phyloP scores from a whole-genome alignment of 495 filamentous ascomycete genomes.

The Neurospora intermedia region DNA sequence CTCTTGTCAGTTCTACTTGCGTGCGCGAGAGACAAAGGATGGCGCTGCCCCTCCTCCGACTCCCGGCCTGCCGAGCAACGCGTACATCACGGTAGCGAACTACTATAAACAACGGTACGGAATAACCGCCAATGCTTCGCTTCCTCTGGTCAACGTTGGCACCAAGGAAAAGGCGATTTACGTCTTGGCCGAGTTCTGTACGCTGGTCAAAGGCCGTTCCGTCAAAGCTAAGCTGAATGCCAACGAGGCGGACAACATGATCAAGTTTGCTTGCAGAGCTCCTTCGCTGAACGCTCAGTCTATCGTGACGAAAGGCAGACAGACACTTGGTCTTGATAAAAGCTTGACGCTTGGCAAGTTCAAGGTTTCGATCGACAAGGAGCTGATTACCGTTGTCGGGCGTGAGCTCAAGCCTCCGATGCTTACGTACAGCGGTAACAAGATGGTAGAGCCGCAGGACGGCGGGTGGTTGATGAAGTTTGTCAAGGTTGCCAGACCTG shows the following conservation, averaged over 20 bases:
- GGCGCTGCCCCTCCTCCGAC: not conserved
- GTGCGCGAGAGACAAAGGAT: not conserved
- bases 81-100: conserved; percentile 20
- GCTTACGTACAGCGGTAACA: conserved; percentile 35
- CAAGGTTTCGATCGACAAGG: conserved; percentile 40
- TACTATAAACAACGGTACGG: conserved; percentile 20
- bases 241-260: conserved; percentile 52
- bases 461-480: conserved; percentile 32
- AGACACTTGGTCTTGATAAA: conserved; percentile 26
- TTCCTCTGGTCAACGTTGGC: conserved; percentile 66
- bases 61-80: conserved; percentile 5
- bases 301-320: conserved; percentile 45
- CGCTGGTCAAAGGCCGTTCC: conserved; percentile 55
- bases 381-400: conserved; percentile 53
- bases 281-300: conserved; percentile 56
- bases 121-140: conserved; percentile 12
- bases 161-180: conserved; percentile 47
- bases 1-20: conserved; percentile 13
- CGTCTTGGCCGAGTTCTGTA: conserved; percentile 55
- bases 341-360: conserved; percentile 35
- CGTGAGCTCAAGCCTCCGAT: conserved; percentile 48
- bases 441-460: conserved; percentile 5
- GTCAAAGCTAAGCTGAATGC: conserved; percentile 42
- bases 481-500: conserved; percentile 22
- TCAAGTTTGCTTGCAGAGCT: conserved; percentile 55